Evolutionary conservation across 768 basidiomycete genomes (phyloP).

Genomic region (Naganishia vaughanmartiniae): DNA sequence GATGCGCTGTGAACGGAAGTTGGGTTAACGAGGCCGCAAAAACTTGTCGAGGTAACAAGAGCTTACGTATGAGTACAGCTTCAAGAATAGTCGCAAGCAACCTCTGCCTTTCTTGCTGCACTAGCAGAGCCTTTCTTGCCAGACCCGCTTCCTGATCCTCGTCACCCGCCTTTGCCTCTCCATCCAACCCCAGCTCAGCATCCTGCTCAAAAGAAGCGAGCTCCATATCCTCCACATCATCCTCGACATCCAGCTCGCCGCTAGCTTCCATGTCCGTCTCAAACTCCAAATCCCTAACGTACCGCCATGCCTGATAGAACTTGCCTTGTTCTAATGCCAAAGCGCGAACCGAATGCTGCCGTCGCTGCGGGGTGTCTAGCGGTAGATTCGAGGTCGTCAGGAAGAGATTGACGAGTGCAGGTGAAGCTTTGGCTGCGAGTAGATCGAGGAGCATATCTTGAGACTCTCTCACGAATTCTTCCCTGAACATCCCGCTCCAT

Average conservation of each 20-base stretch:
- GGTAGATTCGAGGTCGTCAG: background rate
- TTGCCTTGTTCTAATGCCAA: constrained; percentile 16
- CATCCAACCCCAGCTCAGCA: background rate
- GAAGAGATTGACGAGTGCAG: constrained; percentile 5
- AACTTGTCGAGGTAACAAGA: background rate
- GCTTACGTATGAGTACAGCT: constrained; percentile 23
- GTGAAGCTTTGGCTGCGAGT: background rate
- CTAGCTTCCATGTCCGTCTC: constrained; percentile 6
- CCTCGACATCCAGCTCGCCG: background rate
- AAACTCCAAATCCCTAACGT: constrained; percentile 27
- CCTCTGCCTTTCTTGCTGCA: constrained; percentile 14
- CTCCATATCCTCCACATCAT: background rate
- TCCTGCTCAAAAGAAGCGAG: background rate
- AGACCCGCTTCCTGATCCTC: constrained; percentile 1
- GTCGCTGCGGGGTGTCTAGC: background rate
- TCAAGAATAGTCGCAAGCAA: constrained; percentile 22
- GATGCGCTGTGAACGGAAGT: constrained; percentile 8
- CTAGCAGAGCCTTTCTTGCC: background rate
- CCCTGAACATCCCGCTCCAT: background rate
- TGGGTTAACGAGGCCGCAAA: background rate
- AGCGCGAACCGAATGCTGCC: constrained; percentile 5
- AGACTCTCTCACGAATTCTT: background rate
- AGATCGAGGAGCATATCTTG: background rate
- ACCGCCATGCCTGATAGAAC: constrained; percentile 23
- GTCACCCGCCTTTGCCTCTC: background rate